Evolutionary conservation across 768 basidiomycete species (phyloP).

Genomic region (Termitomyces sp.): DNA sequence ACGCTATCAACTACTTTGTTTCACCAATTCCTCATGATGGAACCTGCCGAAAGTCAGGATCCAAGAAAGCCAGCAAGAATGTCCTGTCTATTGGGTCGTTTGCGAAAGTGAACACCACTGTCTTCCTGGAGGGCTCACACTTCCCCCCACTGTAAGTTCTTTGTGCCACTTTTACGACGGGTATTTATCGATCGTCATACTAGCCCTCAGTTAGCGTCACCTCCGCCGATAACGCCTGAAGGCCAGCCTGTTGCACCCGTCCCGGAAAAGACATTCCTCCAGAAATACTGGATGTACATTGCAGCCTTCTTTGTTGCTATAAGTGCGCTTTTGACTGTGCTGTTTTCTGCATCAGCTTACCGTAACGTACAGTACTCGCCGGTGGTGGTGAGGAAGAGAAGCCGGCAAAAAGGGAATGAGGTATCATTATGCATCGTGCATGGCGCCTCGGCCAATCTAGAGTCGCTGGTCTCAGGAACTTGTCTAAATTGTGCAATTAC

Average conservation of each 20-base stretch:
- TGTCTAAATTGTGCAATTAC: neutral
- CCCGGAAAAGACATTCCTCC: constrained; percentile 74
- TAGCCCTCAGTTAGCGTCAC: constrained; percentile 65
- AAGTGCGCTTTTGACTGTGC: constrained; percentile 34
- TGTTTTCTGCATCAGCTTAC: neutral
- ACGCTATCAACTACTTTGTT: constrained; percentile 69
- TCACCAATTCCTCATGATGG: constrained; percentile 66
- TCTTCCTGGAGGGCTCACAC: constrained; percentile 37
- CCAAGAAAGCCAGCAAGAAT: constrained; percentile 15
- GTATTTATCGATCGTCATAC: neutral
- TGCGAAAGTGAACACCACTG: constrained; percentile 45
- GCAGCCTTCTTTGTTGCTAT: constrained; percentile 51
- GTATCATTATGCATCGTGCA: neutral
- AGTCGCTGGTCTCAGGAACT: neutral
- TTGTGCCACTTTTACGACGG: neutral
- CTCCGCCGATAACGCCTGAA: constrained; percentile 60
- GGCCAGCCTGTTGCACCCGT: constrained; percentile 57
- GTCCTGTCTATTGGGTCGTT: constrained; percentile 26
- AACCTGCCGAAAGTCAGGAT: constrained; percentile 43
- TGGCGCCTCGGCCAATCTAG: neutral
- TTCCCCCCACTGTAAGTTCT: constrained; percentile 53
- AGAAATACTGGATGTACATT: constrained; percentile 91
- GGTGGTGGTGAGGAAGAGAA: constrained; percentile 36
- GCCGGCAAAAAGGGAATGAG: constrained; percentile 15
- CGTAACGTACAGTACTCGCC: constrained; percentile 19